Conservation (phyloP, 2,329 filamentous ascomycete genomes). For the Pseudopyricularia javanii region DNA sequence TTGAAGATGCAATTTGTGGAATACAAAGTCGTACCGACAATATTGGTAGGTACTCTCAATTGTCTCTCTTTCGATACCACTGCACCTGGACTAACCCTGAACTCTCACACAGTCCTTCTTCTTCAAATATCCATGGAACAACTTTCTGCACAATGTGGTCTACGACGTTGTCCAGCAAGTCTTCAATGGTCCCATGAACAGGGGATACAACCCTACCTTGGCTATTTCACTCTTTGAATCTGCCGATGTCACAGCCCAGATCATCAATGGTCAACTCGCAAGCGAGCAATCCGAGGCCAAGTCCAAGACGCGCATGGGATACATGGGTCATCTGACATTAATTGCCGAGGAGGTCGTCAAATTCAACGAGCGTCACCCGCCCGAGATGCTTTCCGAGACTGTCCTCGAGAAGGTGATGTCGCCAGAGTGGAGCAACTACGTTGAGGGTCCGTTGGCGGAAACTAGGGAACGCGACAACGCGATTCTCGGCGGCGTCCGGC, state of each 20-base stretch:
- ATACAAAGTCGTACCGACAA: constrained; percentile 86
- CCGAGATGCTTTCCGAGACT: constrained; percentile 70
- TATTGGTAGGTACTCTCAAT: constrained; percentile 53
- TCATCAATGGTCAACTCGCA: constrained; percentile 77
- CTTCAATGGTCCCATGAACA: constrained; percentile 96
- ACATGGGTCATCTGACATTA: constrained; percentile 95
- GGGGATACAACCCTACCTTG: constrained; percentile 79
- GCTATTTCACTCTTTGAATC: constrained; percentile 89
- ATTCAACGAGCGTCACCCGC: constrained; percentile 87
- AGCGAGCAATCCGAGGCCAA: constrained; percentile 78
- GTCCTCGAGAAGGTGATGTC: constrained; percentile 85
- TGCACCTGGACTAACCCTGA: not conserved
- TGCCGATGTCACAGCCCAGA: constrained; percentile 79
- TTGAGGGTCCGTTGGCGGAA: constrained; percentile 84
- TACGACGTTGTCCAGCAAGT: constrained; percentile 99
- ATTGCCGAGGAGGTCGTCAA: constrained; percentile 98
- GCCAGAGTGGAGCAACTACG: constrained; percentile 85
- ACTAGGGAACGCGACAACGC: constrained; percentile 94
- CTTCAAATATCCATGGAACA: constrained; percentile 98
- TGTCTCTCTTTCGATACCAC: not conserved
- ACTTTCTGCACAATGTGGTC: constrained; percentile 97
- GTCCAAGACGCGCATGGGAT: constrained; percentile 83
- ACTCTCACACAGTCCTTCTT: constrained; percentile 65
- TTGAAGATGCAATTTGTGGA: constrained; percentile 96
- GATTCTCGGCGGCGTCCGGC: constrained; percentile 89